phyloP scores from a whole-genome alignment of 1,139 yeast genomes.

The Candida sp. region DNA sequence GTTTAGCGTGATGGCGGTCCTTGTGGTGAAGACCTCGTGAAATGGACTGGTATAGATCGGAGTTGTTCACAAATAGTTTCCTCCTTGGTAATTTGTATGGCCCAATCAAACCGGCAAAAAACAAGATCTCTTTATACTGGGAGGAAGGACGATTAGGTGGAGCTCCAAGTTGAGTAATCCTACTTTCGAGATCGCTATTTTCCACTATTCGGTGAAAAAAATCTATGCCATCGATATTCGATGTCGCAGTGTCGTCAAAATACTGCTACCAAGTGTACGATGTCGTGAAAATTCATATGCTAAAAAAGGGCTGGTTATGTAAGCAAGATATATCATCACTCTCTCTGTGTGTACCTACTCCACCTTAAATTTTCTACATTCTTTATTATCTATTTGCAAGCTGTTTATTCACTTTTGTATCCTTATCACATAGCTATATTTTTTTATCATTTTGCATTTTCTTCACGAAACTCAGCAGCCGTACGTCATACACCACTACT shows the following conservation, averaged over 20 bases:
- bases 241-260: background rate
- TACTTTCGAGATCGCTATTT: background rate
- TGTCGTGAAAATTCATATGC: slow-evolving; percentile 3
- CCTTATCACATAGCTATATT: background rate
- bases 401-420: background rate
- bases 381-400: background rate
- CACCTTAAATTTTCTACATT: background rate
- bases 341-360: background rate
- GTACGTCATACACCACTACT: background rate
- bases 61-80: background rate
- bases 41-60: background rate
- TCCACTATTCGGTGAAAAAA: background rate
- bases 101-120: background rate
- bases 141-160: background rate
- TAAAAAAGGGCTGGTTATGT: background rate
- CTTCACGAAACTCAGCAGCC: background rate
- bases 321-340: background rate
- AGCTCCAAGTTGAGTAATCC: background rate
- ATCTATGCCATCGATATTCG: background rate
- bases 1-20: background rate
- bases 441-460: background rate
- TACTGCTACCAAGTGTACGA: background rate
- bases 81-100: background rate
- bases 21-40: background rate
- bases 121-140: background rate